These are phyloP conservation scores for Pythium folliculosum DNA, from an alignment of 352 stramenopile species.

Conservation along the genomic window DNA sequence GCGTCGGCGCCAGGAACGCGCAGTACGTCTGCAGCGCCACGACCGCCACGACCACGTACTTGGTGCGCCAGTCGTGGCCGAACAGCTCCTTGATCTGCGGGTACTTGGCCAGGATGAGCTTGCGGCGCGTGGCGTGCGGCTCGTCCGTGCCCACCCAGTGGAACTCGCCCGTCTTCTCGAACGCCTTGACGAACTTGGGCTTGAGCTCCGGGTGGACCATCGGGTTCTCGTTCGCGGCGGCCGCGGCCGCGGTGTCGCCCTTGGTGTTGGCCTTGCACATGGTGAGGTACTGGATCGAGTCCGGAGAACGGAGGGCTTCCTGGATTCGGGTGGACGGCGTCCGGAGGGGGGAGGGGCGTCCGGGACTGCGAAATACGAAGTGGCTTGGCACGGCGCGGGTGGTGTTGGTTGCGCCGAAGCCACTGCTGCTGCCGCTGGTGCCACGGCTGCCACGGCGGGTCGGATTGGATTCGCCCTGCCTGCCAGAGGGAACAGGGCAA, in stretches of 20 bases:
- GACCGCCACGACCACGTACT: slow-evolving; percentile 80
- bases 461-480: slow-evolving; percentile 16
- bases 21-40: slow-evolving; percentile 85
- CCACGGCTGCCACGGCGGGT: too few relatives aligned
- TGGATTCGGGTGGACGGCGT: neutral
- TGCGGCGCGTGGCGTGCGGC: slow-evolving; percentile 84
- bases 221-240: slow-evolving; percentile 36
- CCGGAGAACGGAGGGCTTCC: slow-evolving; percentile 6
- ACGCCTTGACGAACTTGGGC: slow-evolving; percentile 49
- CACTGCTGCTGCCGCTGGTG: too few relatives aligned
- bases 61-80: slow-evolving; percentile 80
- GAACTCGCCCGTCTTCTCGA: slow-evolving; percentile 67
- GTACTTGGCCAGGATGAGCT: slow-evolving; percentile 86
- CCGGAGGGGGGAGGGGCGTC: neutral
- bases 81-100: slow-evolving; percentile 91
- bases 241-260: slow-evolving; percentile 26
- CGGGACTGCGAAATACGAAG: slow-evolving; percentile 22
- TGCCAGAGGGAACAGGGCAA: slow-evolving; percentile 5
- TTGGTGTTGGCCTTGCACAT: slow-evolving; percentile 45
- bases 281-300: slow-evolving; percentile 13
- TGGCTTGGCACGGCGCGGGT: slow-evolving; percentile 4
- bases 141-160: slow-evolving; percentile 85
- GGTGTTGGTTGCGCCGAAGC: slow-evolving; percentile 1
- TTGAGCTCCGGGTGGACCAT: slow-evolving; percentile 32
- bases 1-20: slow-evolving; percentile 63